Evolutionary conservation across 306 rosid species (phyloP).

Genomic region (Cucurbita maxima): DNA sequence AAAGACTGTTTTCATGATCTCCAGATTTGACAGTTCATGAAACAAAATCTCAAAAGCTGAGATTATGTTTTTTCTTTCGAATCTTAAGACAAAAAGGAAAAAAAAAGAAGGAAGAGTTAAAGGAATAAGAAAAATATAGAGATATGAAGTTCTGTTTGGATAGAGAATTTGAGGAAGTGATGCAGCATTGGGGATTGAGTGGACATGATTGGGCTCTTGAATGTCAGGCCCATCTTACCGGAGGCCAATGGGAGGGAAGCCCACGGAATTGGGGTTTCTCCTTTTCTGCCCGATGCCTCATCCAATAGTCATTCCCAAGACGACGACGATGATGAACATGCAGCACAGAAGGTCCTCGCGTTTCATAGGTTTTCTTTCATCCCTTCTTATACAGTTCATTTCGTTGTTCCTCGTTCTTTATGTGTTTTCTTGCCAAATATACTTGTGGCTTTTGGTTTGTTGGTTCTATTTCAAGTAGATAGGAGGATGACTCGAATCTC

Average conservation of each 20-base stretch:
- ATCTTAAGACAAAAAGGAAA: no score
- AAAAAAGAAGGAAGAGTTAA: no score
- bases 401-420: neutral
- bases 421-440: neutral
- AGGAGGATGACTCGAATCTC: neutral
- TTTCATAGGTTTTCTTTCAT: conserved; percentile 9
- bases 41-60: no score
- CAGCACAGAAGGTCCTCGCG: conserved; percentile 44
- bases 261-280: conserved; percentile 19
- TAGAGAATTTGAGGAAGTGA: no score
- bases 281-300: conserved; percentile 21
- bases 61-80: no score
- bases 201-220: no score
- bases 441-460: neutral
- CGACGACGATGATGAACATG: conserved; percentile 9
- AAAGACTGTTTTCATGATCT: no score
- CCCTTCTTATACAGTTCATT: neutral
- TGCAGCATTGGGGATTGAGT: no score
- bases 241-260: conserved; percentile 42
- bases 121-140: no score
- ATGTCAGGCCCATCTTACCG: no score
- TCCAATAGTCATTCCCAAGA: conserved; percentile 26
- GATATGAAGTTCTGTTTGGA: no score
- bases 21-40: no score
- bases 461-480: neutral